These are phyloP conservation scores for Mrakia hoshinonis DNA, from an alignment of 768 basidiomycete species.

Conservation along the genomic window DNA sequence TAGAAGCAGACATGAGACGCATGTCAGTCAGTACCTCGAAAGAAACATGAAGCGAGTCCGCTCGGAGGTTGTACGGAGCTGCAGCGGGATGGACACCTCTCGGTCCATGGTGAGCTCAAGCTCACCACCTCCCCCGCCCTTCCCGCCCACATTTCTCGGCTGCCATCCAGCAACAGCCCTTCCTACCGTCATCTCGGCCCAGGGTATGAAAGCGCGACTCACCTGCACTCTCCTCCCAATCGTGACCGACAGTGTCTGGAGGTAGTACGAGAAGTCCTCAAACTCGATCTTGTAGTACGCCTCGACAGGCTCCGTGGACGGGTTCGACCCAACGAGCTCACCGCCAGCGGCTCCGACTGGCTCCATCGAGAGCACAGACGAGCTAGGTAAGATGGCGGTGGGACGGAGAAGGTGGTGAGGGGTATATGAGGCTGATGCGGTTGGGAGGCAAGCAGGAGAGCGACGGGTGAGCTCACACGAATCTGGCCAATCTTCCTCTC, in stretches of 20 bases:
- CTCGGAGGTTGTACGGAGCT: neutral
- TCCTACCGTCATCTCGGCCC: neutral
- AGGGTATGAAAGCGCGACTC: neutral
- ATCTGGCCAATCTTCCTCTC: neutral
- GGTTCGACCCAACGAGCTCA: neutral
- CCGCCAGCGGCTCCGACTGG: neutral
- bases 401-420: neutral
- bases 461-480: neutral
- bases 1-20: neutral
- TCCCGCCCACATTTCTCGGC: too few relatives aligned
- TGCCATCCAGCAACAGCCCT: neutral
- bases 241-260: conserved; percentile 86
- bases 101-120: neutral
- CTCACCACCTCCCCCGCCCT: too few relatives aligned
- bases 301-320: conserved; percentile 47
- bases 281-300: conserved; percentile 93
- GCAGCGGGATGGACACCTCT: neutral
- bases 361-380: neutral
- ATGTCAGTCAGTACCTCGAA: neutral
- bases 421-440: neutral
- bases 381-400: neutral
- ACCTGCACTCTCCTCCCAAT: conserved; percentile 58
- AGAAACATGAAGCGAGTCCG: neutral
- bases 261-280: conserved; percentile 90
- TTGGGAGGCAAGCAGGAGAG: neutral